Conservation (phyloP, 495 filamentous ascomycete genomes). For the Bombardia bombarda region DNA sequence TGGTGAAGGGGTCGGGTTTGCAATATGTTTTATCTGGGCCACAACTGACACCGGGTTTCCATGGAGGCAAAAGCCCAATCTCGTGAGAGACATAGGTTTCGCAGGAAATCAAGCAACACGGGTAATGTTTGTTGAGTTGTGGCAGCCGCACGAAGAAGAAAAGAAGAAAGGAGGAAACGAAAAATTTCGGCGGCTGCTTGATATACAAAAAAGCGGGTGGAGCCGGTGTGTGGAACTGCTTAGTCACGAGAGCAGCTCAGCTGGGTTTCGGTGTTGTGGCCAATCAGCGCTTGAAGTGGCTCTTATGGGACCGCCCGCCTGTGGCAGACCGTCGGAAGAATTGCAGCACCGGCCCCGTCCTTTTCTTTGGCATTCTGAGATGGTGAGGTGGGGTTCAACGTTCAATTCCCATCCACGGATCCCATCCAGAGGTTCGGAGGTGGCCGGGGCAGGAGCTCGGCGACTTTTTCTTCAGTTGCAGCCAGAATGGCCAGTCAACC, state of each 20-base stretch:
- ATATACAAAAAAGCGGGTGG: conserved; percentile 9
- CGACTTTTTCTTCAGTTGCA: too few relatives aligned
- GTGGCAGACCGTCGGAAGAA: conserved; percentile 1
- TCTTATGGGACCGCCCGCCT: not conserved
- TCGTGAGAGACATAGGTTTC: too few relatives aligned
- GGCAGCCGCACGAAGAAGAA: conserved; percentile 29
- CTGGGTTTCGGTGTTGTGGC: not conserved
- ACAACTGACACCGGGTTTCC: conserved; percentile 39
- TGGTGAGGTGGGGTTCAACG: too few relatives aligned
- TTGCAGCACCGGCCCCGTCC: conserved; percentile 4
- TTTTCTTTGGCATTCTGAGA: not conserved
- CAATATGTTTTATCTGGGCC: conserved; percentile 42
- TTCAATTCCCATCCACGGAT: too few relatives aligned
- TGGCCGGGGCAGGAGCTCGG: too few relatives aligned
- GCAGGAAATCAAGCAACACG: conserved; percentile 43
- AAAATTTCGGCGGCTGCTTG: conserved; percentile 8
- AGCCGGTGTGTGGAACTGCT: conserved; percentile 1
- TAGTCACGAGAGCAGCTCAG: conserved; percentile 4
- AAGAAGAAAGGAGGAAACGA: conserved; percentile 18
- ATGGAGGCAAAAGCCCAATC: too few relatives aligned
- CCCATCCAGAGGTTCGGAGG: too few relatives aligned
- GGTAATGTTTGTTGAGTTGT: conserved; percentile 33
- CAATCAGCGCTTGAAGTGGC: not conserved
- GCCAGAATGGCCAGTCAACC: too few relatives aligned
- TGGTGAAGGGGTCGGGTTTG: conserved; percentile 31